Evolutionary conservation across 169 alveolate species (phyloP).

Genomic region (Pseudocohnilembus persalinus): DNA sequence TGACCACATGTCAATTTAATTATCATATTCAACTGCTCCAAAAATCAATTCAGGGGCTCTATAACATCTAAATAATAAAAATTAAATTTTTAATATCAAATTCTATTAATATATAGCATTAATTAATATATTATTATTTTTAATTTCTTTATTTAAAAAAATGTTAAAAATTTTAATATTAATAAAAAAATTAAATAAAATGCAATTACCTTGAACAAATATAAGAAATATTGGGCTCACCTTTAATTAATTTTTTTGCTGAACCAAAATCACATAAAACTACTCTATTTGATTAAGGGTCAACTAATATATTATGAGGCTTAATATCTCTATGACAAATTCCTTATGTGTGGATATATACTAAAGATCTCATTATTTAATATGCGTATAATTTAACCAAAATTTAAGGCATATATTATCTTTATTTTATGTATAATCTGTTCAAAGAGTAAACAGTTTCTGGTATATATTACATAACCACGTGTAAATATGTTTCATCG

Average conservation of each 20-base stretch:
- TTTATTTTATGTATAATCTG: constrained; percentile 88
- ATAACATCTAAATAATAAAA: constrained; percentile 95
- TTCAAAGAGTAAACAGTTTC: constrained; percentile 94
- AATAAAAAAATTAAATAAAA: too few species aligned
- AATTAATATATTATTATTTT: constrained; percentile 21
- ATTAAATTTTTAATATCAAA: too few species aligned
- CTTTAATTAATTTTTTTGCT: constrained; percentile 93
- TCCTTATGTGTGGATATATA: constrained; percentile 94
- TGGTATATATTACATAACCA: constrained; percentile 97
- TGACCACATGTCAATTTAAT: constrained; percentile 98
- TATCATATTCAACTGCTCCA: constrained; percentile 97
- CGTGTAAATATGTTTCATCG: constrained; percentile 87
- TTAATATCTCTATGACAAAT: constrained; percentile 98
- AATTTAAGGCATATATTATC: constrained; percentile 88
- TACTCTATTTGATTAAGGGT: constrained; percentile 90
- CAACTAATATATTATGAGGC: constrained; percentile 98
- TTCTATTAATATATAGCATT: constrained; percentile 21
- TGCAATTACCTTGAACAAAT: constrained; percentile 92
- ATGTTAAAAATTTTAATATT: too few species aligned
- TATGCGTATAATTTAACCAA: constrained; percentile 94
- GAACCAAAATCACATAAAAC: constrained; percentile 98
- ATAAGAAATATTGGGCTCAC: constrained; percentile 94
- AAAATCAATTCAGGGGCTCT: constrained; percentile 99
- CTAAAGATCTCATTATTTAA: constrained; percentile 94
- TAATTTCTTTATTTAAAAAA: neutral